phyloP scores from a whole-genome alignment of 371 early-diverging fungal species.

The Syncephalastrum racemosum region DNA sequence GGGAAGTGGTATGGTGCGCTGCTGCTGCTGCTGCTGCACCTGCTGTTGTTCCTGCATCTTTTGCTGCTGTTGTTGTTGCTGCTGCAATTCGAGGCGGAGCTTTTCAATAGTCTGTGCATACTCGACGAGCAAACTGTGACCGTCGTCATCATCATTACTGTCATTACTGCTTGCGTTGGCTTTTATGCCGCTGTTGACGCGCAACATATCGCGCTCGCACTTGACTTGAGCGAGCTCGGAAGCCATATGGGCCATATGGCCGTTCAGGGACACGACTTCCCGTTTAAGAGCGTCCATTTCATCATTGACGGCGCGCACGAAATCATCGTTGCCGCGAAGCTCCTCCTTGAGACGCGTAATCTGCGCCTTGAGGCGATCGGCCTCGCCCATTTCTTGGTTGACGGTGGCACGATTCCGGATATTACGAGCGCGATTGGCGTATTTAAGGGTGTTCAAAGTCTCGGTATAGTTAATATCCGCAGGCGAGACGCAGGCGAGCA shows the following conservation, averaged over 20 bases:
- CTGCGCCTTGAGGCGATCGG: constrained; percentile 27
- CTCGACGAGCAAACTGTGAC: constrained; percentile 15
- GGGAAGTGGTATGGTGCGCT: not conserved
- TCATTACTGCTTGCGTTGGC: constrained; percentile 2
- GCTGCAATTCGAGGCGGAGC: not conserved
- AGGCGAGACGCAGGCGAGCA: constrained; percentile 91
- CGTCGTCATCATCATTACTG: not conserved
- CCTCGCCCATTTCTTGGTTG: constrained; percentile 30
- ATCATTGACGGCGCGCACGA: constrained; percentile 39
- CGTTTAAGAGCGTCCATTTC: constrained; percentile 46
- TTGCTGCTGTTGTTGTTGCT: constrained; percentile 4
- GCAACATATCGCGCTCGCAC: constrained; percentile 27
- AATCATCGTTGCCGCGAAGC: constrained; percentile 35
- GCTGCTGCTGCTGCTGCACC: constrained; percentile 4
- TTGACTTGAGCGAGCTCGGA: constrained; percentile 23
- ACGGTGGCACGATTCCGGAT: constrained; percentile 75
- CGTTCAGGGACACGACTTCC: constrained; percentile 24
- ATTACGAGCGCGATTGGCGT: constrained; percentile 85
- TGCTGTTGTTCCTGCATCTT: not conserved
- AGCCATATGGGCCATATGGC: constrained; percentile 7
- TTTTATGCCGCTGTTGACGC: not conserved
- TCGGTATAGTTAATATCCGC: constrained; percentile 78
- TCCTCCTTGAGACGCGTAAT: constrained; percentile 38
- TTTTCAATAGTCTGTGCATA: constrained; percentile 10
- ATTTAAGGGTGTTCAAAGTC: constrained; percentile 89